These are phyloP conservation scores for Sextonia rubra DNA, from an alignment of 164 flowering plant genomes.

Conservation along the genomic window DNA sequence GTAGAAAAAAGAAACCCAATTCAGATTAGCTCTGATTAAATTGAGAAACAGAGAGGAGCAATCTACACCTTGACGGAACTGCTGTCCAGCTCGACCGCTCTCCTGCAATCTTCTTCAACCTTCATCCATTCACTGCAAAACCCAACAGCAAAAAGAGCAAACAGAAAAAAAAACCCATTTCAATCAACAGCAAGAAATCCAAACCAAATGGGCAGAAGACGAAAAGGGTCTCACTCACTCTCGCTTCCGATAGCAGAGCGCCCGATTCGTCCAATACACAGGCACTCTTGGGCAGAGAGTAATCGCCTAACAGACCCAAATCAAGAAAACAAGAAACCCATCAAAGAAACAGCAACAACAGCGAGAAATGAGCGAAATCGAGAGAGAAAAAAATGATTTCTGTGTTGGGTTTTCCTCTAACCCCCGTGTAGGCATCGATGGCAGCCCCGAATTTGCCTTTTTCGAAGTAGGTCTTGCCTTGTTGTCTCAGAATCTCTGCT, in stretches of 20 bases:
- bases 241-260: conserved; percentile 72
- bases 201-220: neutral
- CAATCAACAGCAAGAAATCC: neutral
- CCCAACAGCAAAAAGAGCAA: neutral
- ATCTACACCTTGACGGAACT: conserved; percentile 62
- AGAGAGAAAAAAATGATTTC: neutral
- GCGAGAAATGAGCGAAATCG: neutral
- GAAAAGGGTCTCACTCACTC: conserved; percentile 39
- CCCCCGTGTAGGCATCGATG: conserved; percentile 94
- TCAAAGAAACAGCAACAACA: neutral
- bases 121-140: conserved; percentile 56
- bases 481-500: conserved; percentile 56
- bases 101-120: conserved; percentile 76
- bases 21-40: neutral
- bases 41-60: neutral
- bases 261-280: conserved; percentile 90
- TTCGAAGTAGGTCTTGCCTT: conserved; percentile 61
- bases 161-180: neutral
- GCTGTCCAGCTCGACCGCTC: conserved; percentile 68
- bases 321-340: neutral
- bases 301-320: conserved; percentile 60
- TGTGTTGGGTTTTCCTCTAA: conserved; percentile 3
- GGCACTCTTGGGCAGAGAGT: conserved; percentile 78
- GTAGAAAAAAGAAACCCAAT: neutral
- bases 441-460: conserved; percentile 72